Evolutionary conservation across 768 basidiomycete genomes (phyloP).

Genomic region (Ramaria sp.): DNA sequence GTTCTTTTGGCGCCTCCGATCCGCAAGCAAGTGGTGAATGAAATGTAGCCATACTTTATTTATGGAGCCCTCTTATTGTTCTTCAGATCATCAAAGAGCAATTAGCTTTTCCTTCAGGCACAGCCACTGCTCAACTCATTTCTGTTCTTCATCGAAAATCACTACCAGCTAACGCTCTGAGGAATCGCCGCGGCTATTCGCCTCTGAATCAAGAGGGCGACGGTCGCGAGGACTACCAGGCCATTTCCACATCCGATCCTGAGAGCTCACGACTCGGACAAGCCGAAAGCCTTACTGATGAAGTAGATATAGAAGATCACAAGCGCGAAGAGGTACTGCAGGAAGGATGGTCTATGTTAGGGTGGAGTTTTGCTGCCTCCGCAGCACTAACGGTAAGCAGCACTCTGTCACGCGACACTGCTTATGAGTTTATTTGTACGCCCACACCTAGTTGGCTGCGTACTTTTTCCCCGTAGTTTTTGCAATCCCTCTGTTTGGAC

Average conservation of each 20-base stretch:
- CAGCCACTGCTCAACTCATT: conserved; percentile 91
- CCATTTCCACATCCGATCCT: background rate
- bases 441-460: conserved; percentile 59
- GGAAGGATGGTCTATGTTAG: conserved; percentile 68
- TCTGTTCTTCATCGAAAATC: conserved; percentile 77
- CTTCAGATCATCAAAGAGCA: conserved; percentile 85
- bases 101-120: conserved; percentile 88
- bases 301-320: conserved; percentile 21
- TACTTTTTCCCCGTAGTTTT: conserved; percentile 89
- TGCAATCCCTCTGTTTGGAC: conserved; percentile 77
- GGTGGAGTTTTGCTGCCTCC: conserved; percentile 70
- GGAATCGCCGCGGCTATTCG: conserved; percentile 47
- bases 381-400: conserved; percentile 59
- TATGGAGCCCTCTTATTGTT: background rate
- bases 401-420: background rate
- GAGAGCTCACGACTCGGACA: conserved; percentile 16
- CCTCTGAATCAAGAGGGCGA: conserved; percentile 13
- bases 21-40: conserved; percentile 81
- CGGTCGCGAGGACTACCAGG: conserved; percentile 5
- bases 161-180: conserved; percentile 47
- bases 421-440: conserved; percentile 3
- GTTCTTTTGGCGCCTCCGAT: conserved; percentile 96
- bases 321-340: conserved; percentile 42
- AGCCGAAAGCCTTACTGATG: conserved; percentile 23
- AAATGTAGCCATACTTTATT: background rate